Conservation (phyloP, 139 green algal species). For the Closterium sp. region DNA sequence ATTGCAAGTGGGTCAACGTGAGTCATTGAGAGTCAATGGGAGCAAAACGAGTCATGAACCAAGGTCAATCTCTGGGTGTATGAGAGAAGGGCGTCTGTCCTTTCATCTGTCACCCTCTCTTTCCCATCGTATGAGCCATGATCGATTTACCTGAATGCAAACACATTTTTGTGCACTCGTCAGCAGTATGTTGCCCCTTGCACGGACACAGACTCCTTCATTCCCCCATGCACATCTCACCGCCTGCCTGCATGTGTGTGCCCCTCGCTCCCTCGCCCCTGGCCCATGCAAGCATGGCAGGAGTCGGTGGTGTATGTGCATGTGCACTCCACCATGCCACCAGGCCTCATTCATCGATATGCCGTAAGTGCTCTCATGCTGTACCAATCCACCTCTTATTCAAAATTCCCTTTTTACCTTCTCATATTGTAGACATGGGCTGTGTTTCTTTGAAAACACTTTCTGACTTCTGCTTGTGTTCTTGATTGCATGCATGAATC, state of each 20-base stretch:
- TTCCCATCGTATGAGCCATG: background rate
- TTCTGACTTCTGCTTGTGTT: too few species aligned
- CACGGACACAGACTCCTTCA: background rate
- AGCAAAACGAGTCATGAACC: background rate
- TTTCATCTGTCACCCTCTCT: background rate
- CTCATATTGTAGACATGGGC: too few species aligned
- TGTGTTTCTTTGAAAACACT: too few species aligned
- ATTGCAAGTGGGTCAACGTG: background rate
- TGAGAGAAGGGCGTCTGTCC: background rate
- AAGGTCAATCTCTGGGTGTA: background rate
- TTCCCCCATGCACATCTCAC: background rate
- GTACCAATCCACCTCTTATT: too few species aligned
- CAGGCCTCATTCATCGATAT: background rate
- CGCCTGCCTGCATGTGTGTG: too few species aligned
- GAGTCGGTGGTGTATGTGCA: background rate
- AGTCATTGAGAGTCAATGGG: background rate
- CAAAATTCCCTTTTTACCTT: too few species aligned
- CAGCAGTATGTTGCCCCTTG: background rate
- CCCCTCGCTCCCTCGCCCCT: background rate
- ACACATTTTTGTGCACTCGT: background rate
- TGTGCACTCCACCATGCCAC: background rate
- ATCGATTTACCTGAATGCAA: background rate
- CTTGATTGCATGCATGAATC: too few species aligned
- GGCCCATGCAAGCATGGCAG: background rate
- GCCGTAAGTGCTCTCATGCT: background rate